Conservation (phyloP, 768 basidiomycete species). For the Favolaschia claudopus region DNA sequence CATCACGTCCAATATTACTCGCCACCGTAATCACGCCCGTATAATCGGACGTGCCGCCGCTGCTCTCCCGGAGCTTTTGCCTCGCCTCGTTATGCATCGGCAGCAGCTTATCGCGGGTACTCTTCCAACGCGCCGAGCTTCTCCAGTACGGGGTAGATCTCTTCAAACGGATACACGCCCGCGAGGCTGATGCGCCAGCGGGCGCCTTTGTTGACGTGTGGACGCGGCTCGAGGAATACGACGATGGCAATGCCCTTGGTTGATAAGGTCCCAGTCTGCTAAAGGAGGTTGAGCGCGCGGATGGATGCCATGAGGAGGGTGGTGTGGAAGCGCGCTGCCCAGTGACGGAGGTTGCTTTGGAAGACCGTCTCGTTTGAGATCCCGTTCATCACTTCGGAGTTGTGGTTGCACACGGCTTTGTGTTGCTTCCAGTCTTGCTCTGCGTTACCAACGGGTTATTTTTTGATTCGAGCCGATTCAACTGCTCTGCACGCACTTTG, state of each 20-base stretch:
- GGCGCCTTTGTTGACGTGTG: slow-evolving; percentile 4
- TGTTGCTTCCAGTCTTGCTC: slow-evolving; percentile 10
- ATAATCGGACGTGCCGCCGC: slow-evolving; percentile 28
- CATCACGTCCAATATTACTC: slow-evolving; percentile 1
- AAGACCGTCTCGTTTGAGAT: slow-evolving; percentile 11
- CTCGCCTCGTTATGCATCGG: slow-evolving; percentile 4
- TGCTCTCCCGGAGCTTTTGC: slow-evolving; percentile 33
- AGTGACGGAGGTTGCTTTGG: slow-evolving; percentile 15
- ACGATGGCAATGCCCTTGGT: slow-evolving; percentile 7
- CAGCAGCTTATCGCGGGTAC: background rate
- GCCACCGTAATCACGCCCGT: slow-evolving; percentile 2
- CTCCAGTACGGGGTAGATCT: background rate
- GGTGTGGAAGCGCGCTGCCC: slow-evolving; percentile 15
- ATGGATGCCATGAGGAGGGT: slow-evolving; percentile 6
- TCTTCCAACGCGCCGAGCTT: background rate
- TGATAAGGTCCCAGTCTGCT: slow-evolving; percentile 19
- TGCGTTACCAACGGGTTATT: too few species aligned
- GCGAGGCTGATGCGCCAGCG: slow-evolving; percentile 11
- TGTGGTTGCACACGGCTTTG: slow-evolving; percentile 13
- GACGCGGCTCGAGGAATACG: slow-evolving; percentile 11
- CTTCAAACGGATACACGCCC: background rate
- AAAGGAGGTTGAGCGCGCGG: slow-evolving; percentile 8
- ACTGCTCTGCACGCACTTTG: too few species aligned
- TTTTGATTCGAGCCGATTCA: too few species aligned
- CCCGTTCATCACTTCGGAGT: background rate